phyloP scores from a whole-genome alignment of 805 yeast species.

The Wickerhamomyces ciferrii region DNA sequence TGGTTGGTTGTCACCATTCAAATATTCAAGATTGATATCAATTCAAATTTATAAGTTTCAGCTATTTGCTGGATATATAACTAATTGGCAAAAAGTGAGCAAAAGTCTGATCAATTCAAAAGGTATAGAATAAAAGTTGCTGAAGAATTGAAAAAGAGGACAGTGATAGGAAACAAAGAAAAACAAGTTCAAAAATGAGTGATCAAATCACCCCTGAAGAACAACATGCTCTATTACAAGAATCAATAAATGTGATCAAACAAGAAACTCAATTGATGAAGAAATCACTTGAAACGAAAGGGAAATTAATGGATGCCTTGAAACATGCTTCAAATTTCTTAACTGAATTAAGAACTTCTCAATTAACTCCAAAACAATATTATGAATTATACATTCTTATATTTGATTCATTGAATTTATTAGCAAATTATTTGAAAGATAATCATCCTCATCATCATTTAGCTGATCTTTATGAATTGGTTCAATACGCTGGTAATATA shows the following conservation, averaged over 20 bases:
- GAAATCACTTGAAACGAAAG: slow-evolving; percentile 62
- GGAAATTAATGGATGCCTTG: slow-evolving; percentile 78
- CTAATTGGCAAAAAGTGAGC: no score
- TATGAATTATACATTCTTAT: slow-evolving; percentile 84
- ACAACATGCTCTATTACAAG: slow-evolving; percentile 30
- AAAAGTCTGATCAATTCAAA: no score
- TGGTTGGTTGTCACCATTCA: no score
- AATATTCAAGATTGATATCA: no score
- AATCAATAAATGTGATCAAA: slow-evolving; percentile 46
- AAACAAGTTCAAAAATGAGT: slow-evolving; percentile 1
- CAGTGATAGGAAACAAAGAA: slow-evolving; percentile 5
- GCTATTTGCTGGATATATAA: no score
- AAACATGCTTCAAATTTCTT: slow-evolving; percentile 82
- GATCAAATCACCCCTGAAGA: slow-evolving; percentile 16
- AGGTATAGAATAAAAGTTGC: no score
- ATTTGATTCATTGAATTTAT: slow-evolving; percentile 72
- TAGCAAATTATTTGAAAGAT: slow-evolving; percentile 60
- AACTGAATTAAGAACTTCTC: slow-evolving; percentile 73
- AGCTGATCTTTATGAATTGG: slow-evolving; percentile 89
- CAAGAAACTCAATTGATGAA: slow-evolving; percentile 76
- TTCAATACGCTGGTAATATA: slow-evolving; percentile 92
- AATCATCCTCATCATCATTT: slow-evolving; percentile 67
- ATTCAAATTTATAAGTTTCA: no score
- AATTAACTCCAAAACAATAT: slow-evolving; percentile 82
- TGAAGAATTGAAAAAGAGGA: neutral